Percentiles rank a stretch among this genome's conserved stretches.
Evolutionary conservation across 331 rosid species (phyloP).

Genomic region (Acacia pycnantha): DNA sequence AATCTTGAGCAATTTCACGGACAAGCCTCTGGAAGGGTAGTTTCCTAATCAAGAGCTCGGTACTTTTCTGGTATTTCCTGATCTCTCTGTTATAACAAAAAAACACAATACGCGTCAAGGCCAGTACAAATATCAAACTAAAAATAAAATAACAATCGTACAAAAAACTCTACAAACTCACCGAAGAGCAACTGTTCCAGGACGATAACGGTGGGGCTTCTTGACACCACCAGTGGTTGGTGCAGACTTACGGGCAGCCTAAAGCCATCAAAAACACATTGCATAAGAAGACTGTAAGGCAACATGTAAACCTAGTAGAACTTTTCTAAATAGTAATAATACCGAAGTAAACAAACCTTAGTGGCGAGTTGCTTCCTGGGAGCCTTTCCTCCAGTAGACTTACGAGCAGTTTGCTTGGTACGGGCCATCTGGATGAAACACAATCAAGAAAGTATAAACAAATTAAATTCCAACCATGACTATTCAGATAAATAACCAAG

Average conservation of each 20-base stretch:
- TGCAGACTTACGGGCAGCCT: conserved; percentile 99
- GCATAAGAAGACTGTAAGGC: fast-evolving
- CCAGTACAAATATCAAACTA: no score
- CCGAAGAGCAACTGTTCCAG: conserved; percentile 99
- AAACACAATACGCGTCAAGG: not conserved
- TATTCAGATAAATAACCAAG: not conserved
- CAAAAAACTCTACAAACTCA: not conserved
- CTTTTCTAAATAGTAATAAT: not conserved
- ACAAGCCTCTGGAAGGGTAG: conserved; percentile 26
- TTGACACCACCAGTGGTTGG: conserved; percentile 98
- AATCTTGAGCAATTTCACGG: conserved; percentile 41
- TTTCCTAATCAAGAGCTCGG: conserved; percentile 18
- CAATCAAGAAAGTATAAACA: not conserved
- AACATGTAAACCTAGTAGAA: not conserved
- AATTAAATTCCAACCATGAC: not conserved
- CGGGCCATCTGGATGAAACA: not conserved
- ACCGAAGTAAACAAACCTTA: not conserved
- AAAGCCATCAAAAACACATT: fast-evolving
- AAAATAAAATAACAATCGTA: not conserved
- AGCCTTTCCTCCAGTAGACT: not conserved
- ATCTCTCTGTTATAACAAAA: conserved; percentile 54
- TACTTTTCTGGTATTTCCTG: conserved; percentile 31
- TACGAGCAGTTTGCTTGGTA: not conserved
- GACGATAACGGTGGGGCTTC: conserved; percentile 96
- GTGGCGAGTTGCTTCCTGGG: not conserved